Conservation (phyloP, 2,329 filamentous ascomycete species). For the Lachnellula willkommii region DNA sequence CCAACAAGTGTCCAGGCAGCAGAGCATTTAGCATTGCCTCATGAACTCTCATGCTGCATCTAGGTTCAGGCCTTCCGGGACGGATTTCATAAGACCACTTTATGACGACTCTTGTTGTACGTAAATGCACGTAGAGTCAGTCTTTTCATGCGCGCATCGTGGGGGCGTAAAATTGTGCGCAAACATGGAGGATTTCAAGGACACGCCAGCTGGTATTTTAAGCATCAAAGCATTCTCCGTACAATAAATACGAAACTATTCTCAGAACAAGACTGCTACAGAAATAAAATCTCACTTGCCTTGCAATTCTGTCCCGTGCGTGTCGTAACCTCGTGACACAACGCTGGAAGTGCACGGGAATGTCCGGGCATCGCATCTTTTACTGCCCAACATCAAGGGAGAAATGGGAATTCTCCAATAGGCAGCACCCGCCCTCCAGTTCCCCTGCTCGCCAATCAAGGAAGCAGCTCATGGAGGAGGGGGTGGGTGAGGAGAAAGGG, state of each 20-base stretch:
- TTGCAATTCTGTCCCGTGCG: neutral
- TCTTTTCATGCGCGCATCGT: neutral
- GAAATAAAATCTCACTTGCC: neutral
- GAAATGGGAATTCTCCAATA: neutral
- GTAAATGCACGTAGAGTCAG: constrained; percentile 6
- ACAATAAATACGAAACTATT: neutral
- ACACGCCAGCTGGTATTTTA: neutral
- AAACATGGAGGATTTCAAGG: neutral
- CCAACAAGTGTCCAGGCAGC: neutral
- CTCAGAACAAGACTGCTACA: neutral
- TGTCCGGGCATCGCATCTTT: neutral
- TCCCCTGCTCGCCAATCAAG: neutral
- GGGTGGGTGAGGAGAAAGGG: neutral
- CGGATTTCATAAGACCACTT: neutral
- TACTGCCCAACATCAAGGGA: neutral
- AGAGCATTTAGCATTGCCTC: neutral
- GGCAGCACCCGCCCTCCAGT: neutral
- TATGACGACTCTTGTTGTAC: neutral
- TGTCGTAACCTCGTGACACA: neutral
- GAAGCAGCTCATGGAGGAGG: neutral
- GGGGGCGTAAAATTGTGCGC: neutral
- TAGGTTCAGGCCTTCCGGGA: neutral
- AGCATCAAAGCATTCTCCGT: neutral
- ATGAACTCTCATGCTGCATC: neutral
- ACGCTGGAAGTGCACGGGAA: neutral